phyloP scores from a whole-genome alignment of 805 yeast genomes.

The Teunomyces lycoperdinae region DNA sequence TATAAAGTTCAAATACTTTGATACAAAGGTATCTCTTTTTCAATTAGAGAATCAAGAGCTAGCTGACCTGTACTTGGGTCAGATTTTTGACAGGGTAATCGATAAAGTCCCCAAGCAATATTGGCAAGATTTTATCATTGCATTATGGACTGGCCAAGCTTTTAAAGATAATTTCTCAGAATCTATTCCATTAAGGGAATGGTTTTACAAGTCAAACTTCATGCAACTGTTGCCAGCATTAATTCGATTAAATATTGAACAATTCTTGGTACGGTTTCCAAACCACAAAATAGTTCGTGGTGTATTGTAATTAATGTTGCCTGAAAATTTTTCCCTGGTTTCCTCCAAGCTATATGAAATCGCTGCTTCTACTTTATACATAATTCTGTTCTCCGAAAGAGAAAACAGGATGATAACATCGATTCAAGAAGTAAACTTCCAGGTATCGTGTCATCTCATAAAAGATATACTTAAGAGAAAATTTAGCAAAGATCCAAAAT shows the following conservation, averaged over 20 bases:
- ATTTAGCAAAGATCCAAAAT: neutral
- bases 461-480: neutral
- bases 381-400: neutral
- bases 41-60: neutral
- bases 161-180: neutral
- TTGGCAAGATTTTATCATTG: neutral
- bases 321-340: neutral
- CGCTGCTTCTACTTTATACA: neutral
- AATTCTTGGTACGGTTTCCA: neutral
- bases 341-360: neutral
- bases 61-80: neutral
- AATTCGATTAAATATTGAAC: neutral
- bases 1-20: neutral
- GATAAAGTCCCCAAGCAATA: neutral
- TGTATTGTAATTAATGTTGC: neutral
- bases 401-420: neutral
- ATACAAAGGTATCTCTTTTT: neutral
- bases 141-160: neutral
- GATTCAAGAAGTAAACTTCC: neutral
- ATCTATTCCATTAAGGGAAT: neutral
- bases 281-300: neutral
- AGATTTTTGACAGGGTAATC: neutral
- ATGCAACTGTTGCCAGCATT: neutral
- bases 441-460: neutral
- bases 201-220: neutral